These are phyloP conservation scores for Oryza glaberrima DNA, from an alignment of 176 grass and related monocot species.

Conservation along the genomic window DNA sequence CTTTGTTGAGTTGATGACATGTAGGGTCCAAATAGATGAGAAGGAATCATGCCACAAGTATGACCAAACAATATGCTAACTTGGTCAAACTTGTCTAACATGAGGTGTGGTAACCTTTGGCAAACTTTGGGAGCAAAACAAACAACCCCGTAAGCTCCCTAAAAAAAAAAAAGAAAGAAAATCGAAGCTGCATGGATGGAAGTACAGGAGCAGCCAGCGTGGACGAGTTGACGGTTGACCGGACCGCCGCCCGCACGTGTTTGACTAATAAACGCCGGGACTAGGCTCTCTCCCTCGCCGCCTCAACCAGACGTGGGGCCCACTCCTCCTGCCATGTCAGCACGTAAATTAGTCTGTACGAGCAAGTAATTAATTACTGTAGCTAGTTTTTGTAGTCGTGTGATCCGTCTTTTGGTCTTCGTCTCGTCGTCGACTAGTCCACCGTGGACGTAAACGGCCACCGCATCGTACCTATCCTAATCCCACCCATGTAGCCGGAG, in stretches of 20 bases:
- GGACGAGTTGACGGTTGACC: conserved; percentile 12
- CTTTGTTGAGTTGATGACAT: no score
- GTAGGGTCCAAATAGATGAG: no score
- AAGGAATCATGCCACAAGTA: no score
- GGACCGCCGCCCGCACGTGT: conserved; percentile 38
- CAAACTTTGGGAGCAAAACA: no score
- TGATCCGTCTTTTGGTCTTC: background rate
- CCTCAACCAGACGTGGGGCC: background rate
- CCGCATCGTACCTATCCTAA: background rate
- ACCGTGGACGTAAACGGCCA: background rate
- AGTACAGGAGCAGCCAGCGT: background rate
- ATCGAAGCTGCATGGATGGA: no score
- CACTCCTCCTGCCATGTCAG: background rate
- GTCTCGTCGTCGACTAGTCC: background rate
- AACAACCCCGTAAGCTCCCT: background rate
- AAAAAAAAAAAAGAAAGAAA: background rate
- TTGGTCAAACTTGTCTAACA: no score
- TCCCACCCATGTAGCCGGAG: background rate
- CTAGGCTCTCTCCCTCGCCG: background rate
- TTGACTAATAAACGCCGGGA: conserved; percentile 23
- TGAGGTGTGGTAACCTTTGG: no score
- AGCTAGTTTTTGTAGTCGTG: background rate
- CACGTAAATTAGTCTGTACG: background rate
- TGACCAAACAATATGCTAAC: no score
- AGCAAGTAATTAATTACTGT: background rate